phyloP scores from a whole-genome alignment of 805 yeast species.

The Metschnikowia borealis region DNA sequence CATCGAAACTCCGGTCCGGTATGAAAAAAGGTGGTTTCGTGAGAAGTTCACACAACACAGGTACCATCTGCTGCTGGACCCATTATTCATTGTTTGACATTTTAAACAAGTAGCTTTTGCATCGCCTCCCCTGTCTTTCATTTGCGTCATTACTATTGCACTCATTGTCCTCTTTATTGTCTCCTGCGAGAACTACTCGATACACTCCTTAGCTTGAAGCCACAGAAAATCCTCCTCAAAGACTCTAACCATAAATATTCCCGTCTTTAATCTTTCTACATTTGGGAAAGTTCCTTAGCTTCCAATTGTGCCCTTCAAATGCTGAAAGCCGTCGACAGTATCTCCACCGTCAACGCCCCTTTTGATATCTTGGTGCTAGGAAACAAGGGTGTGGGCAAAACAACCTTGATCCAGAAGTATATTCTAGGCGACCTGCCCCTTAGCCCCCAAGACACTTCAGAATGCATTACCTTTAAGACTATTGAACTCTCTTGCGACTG shows the following conservation, averaged over 20 bases:
- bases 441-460: constrained; percentile 8
- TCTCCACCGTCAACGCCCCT: constrained; percentile 10
- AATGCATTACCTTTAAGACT: constrained; percentile 8
- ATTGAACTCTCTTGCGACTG: constrained; percentile 5
- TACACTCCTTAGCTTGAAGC: not conserved
- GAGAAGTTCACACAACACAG: not conserved
- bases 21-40: not conserved
- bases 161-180: not conserved
- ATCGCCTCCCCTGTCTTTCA: not conserved
- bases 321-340: constrained; percentile 11
- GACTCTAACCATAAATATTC: not conserved
- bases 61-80: not conserved
- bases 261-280: not conserved
- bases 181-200: not conserved
- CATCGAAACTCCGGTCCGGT: constrained; percentile 2
- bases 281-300: not conserved
- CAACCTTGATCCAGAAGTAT: constrained; percentile 14
- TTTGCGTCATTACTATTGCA: not conserved
- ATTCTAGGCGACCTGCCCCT: constrained; percentile 10
- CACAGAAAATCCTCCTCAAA: not conserved
- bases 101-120: not conserved
- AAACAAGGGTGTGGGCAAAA: constrained; percentile 15
- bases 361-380: constrained; percentile 18
- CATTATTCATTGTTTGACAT: not conserved
- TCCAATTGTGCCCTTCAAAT: not conserved